Base-by-base conservation (phyloP, 192 early-diverging fungal species). In the Rhizophagus clarus region DNA sequence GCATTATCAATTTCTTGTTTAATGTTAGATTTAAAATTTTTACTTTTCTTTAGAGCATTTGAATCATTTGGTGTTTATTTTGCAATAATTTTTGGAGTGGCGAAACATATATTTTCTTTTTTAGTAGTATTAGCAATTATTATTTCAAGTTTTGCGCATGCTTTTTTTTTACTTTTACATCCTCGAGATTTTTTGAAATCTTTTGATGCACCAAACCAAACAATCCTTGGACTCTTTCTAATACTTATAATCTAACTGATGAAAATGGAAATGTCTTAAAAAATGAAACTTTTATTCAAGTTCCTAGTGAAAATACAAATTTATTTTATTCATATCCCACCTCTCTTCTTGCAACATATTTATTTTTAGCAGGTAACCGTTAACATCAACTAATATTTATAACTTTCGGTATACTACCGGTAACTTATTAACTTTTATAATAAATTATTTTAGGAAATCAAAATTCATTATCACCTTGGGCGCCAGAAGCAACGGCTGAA, bases 101-200 rank as follows among this genome's bases (percentile, higher is more conserved):
- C 72, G 3, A 49, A 74, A 15, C 11, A n/a, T 9, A 51, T 56
- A 22, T 74, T 74, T 74, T 74, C 72, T 61, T 74, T 74, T 31
- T 56, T 74, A 61, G 11, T 74, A n/a, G 31, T 74, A 11, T 37
- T 61, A 1, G n/a, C 5, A 26, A 28, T 74, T 22, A 74, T 74
- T 15, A 9, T 74, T 15, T 2, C 49, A 56, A 32, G 47, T 31
- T 74, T 74, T 74, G 45, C 31, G 5, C 72, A 74, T 26, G 42
- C 31, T 24, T 74, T 74, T 28, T 51, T 56, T 61, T 20, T 61
- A 26, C 49, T 74, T 45, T 32, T 74, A 37, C 47, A 47, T 26
- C 72, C 72, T n/a, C 47, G 3, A 9, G 8, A 24, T 10, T 1
- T 26, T 11, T 29, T 61, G 22, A 12, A 24, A 34, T 28, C 49